Percentiles rank a stretch among this genome's conserved stretches.
Conservation (phyloP, 2,329 filamentous ascomycete genomes). For the Colletotrichum truncatum region DNA sequence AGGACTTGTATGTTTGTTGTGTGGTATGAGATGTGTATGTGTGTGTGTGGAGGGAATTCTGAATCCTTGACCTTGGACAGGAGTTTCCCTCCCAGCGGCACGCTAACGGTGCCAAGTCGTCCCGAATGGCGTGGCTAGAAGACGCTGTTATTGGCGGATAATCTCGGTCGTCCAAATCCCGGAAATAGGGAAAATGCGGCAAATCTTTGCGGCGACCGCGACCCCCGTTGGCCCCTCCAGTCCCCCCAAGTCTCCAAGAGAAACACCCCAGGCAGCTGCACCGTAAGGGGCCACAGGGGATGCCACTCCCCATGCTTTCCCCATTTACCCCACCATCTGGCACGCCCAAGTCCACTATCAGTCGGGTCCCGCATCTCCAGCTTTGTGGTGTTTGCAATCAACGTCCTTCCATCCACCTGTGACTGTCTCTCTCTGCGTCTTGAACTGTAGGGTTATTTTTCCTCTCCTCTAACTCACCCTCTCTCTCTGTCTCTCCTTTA, state of each 20-base stretch:
- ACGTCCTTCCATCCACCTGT: neutral
- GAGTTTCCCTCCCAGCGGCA: conserved; percentile 16
- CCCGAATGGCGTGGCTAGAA: neutral
- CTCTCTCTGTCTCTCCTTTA: too few species aligned
- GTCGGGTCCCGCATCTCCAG: conserved; percentile 9
- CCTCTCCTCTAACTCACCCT: too few species aligned
- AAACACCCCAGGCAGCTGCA: conserved; percentile 4
- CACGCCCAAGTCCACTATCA: conserved; percentile 12
- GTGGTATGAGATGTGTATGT: neutral
- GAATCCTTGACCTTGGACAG: conserved; percentile 4
- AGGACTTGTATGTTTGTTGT: neutral
- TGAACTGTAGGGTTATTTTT: too few species aligned
- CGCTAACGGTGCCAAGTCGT: conserved; percentile 25
- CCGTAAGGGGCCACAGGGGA: conserved; percentile 9
- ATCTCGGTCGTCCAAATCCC: conserved; percentile 24
- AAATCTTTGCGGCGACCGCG: conserved; percentile 25
- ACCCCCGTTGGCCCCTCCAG: neutral
- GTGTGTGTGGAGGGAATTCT: neutral
- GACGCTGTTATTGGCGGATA: conserved; percentile 29
- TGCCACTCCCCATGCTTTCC: conserved; percentile 17
- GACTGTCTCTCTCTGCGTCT: neutral
- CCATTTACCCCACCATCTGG: conserved; percentile 31
- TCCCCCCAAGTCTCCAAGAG: neutral
- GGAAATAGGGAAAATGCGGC: conserved; percentile 31
- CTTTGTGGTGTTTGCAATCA: neutral